Conservation (phyloP, 257 asterid species). For the Capsicum baccatum region DNA sequence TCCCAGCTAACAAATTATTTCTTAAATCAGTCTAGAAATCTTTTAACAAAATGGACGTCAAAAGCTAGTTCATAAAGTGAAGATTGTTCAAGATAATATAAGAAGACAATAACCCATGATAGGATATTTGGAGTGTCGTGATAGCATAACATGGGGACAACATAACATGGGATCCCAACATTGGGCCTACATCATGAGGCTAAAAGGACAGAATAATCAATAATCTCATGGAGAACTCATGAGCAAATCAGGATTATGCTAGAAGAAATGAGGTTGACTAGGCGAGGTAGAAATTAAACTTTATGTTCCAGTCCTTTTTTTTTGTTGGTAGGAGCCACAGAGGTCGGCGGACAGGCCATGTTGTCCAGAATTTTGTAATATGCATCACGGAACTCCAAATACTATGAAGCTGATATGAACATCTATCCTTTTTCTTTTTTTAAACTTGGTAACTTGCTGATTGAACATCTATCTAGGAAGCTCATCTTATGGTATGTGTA, state of each 20-base stretch:
- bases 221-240: background rate
- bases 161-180: background rate
- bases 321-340: background rate
- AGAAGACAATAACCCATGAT: background rate
- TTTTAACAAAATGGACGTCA: background rate
- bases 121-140: background rate
- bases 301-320: background rate
- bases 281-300: background rate
- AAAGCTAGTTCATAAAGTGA: background rate
- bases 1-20: background rate
- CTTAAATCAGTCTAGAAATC: background rate
- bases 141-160: background rate
- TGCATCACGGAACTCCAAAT: background rate
- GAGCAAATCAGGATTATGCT: slow-evolving; percentile 3
- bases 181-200: background rate
- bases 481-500: background rate
- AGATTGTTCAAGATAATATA: slow-evolving; percentile 2
- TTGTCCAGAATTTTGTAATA: background rate
- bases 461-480: background rate
- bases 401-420: background rate
- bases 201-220: background rate
- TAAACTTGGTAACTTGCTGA: background rate
- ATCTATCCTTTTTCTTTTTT: background rate
- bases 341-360: background rate
- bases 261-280: slow-evolving; percentile 1